These are phyloP conservation scores for Russula earlei DNA, from an alignment of 768 basidiomycete genomes.

Conservation along the genomic window DNA sequence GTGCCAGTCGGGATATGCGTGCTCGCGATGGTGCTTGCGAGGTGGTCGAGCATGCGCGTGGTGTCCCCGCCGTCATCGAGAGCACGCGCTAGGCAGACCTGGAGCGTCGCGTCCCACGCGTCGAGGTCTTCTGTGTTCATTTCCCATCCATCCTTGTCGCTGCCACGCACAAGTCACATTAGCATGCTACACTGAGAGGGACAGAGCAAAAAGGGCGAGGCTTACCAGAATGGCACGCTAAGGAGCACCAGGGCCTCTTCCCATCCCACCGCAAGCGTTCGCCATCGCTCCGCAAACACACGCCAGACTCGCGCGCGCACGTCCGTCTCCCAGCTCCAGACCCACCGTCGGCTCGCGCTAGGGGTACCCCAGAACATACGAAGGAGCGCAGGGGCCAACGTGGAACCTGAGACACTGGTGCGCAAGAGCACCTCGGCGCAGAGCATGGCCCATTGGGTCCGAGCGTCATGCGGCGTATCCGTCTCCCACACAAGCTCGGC, in stretches of 20 bases:
- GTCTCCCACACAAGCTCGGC: slow-evolving; percentile 36
- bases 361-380: slow-evolving; percentile 26
- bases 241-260: slow-evolving; percentile 45
- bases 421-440: slow-evolving; percentile 45
- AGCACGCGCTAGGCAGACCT: too few species aligned
- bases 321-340: slow-evolving; percentile 32
- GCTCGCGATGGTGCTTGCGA: too few species aligned
- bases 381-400: slow-evolving; percentile 29
- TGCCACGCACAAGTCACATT: too few species aligned
- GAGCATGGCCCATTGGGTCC: slow-evolving; percentile 48
- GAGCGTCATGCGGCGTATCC: slow-evolving; percentile 36
- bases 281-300: slow-evolving; percentile 43
- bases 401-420: slow-evolving; percentile 39
- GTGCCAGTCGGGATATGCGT: too few species aligned
- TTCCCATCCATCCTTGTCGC: too few species aligned
- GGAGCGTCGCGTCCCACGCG: too few species aligned
- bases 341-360: slow-evolving; percentile 20
- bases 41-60: too few species aligned
- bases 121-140: too few species aligned
- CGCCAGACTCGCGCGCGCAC: slow-evolving; percentile 47
- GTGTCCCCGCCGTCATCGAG: too few species aligned
- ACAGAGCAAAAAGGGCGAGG: slow-evolving; percentile 1
- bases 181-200: not conserved
- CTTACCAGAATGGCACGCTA: slow-evolving; percentile 55
- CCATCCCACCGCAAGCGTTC: slow-evolving; percentile 35